Evolutionary conservation across 2,329 filamentous ascomycete genomes (phyloP).

Genomic region (Pseudocercospora fijiensis): DNA sequence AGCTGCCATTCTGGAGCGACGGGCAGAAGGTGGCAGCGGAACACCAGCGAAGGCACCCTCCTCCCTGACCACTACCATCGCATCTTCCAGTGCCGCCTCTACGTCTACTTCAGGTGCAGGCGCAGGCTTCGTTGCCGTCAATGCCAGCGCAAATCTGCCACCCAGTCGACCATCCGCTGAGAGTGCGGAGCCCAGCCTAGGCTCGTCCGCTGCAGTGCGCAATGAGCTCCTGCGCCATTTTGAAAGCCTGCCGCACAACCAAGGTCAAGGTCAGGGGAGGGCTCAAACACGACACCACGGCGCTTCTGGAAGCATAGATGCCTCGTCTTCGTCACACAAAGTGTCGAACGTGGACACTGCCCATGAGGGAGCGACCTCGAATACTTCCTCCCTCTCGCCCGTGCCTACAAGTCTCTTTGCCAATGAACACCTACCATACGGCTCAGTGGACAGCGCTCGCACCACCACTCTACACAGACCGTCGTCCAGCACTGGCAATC

Average conservation of each 20-base stretch:
- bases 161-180: slow-evolving; percentile 9
- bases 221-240: slow-evolving; percentile 64
- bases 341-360: slow-evolving; percentile 6
- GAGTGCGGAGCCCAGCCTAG: slow-evolving; percentile 36
- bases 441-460: slow-evolving; percentile 20
- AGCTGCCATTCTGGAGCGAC: slow-evolving; percentile 67
- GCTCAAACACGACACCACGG: slow-evolving; percentile 31
- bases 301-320: slow-evolving; percentile 13
- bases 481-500: slow-evolving; percentile 28
- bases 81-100: slow-evolving; percentile 25
- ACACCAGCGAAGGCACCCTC: slow-evolving; percentile 39
- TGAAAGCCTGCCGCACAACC: slow-evolving; percentile 58
- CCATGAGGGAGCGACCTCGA: slow-evolving; percentile 24
- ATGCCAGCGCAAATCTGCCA: slow-evolving; percentile 41
- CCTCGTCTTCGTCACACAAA: slow-evolving; percentile 9
- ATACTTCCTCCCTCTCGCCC: slow-evolving; percentile 36
- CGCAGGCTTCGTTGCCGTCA: slow-evolving; percentile 56
- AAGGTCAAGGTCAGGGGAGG: slow-evolving; percentile 36
- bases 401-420: slow-evolving; percentile 27
- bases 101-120: slow-evolving; percentile 55
- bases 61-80: slow-evolving; percentile 35
- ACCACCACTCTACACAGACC: slow-evolving; percentile 26
- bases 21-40: slow-evolving; percentile 45
- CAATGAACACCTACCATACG: slow-evolving; percentile 29
- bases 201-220: slow-evolving; percentile 55